Base-by-base conservation (phyloP, 208 protist species). In the Leishmania tarentolae region DNA sequence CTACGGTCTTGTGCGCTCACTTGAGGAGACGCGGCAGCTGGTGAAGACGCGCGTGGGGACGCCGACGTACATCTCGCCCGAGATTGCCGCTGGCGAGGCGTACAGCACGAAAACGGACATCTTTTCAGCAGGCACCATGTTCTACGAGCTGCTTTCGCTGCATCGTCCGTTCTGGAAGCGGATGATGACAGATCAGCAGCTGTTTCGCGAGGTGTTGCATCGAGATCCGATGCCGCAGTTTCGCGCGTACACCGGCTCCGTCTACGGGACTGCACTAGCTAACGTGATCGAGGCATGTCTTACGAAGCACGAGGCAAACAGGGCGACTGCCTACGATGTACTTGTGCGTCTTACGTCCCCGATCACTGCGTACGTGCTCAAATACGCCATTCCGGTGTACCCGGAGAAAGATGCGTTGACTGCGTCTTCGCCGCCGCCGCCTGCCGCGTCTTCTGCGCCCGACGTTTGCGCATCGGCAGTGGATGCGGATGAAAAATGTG, bases 51-150 rank as follows among this genome's bases (percentile, higher is more conserved):
- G 95, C 1, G 93, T 98, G 40, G 97, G 96, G 40, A 97, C 95
- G 57, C 95, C 97, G 35, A 96, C 93, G 71, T 99, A 98, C 91
- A 92, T 97, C 82, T 96, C 95, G 1, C 98, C 98, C 0, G 96
- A 99, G 81, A 94, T 99, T 46, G 96, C 93, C 31, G 80, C 89
- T 0, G 91, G 93, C 15, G 92, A 96, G 77, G 56, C 90, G 50
- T 99, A 99, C 90, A 97, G 89, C 75, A 85, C 89, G 47, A 98
- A 98, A 81, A 95, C 91, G 11, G 98, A 99, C 87, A 93, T 99
- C 28, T 99, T 98, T 87, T 94, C 95, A 17, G 88, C 98, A 0
- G 96, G 96, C 4, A 89, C 86, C 17, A 91, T 97, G 80, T 93
- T 98, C 66, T 98, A 95, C 79, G 96, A 98, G 78, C 83, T 98